A percentile compares a stretch with the other conserved stretches of the same genome.
These are phyloP conservation scores for Naganishia randhawae DNA, from an alignment of 768 basidiomycete genomes.

Conservation along the genomic window DNA sequence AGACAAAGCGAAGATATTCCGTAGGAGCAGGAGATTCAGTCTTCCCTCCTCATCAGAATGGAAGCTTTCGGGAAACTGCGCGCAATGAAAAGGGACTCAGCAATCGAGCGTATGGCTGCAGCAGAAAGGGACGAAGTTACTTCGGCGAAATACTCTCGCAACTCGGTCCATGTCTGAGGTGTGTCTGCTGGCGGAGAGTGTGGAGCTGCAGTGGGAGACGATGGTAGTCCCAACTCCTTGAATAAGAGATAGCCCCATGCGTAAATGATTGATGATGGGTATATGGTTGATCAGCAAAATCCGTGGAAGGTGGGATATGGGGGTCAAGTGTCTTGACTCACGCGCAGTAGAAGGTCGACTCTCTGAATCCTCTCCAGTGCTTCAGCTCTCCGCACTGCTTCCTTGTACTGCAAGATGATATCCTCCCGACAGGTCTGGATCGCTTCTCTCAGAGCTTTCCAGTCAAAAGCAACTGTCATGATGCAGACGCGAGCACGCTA, in stretches of 20 bases:
- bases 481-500: not conserved
- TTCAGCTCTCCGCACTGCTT: not conserved
- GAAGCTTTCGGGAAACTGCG: not conserved
- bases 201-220: not conserved
- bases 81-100: not conserved
- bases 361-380: not conserved
- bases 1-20: not conserved
- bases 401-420: not conserved
- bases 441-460: not conserved
- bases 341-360: not conserved
- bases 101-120: not conserved
- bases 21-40: slow-evolving; percentile 1
- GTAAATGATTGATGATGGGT: too few species aligned
- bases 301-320: not conserved
- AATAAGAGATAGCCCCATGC: too few species aligned
- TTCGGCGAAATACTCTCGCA: not conserved
- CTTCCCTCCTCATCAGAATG: not conserved
- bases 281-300: not conserved
- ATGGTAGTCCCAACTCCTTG: not conserved
- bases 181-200: not conserved
- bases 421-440: slow-evolving; percentile 1
- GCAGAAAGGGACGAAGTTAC: not conserved
- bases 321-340: slow-evolving; percentile 7
- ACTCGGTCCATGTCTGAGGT: too few species aligned
- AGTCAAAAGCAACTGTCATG: not conserved